Evolutionary conservation across 495 filamentous ascomycete genomes (phyloP).

Genomic region (Letharia lupina): DNA sequence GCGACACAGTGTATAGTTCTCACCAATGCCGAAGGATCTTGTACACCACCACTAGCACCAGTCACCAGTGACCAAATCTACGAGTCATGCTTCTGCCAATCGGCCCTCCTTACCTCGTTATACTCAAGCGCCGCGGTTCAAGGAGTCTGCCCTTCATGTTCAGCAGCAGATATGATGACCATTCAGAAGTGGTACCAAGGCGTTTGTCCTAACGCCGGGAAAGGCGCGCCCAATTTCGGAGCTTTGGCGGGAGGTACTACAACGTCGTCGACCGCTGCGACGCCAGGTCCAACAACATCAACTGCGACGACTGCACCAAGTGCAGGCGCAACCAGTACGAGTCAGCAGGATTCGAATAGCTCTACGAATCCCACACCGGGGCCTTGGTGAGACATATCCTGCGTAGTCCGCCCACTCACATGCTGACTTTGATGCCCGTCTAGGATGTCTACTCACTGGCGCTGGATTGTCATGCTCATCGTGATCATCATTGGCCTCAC

Average conservation of each 20-base stretch:
- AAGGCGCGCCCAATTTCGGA: conserved; percentile 25
- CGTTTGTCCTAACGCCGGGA: conserved; percentile 29
- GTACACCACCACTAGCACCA: conserved; percentile 28
- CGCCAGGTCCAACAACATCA: conserved; percentile 20
- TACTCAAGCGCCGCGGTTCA: conserved; percentile 29
- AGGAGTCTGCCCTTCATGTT: conserved; percentile 20
- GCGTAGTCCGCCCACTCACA: background rate
- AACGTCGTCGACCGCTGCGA: conserved; percentile 19
- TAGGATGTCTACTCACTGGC: conserved; percentile 45
- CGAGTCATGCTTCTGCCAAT: conserved; percentile 50
- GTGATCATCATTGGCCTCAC: conserved; percentile 42
- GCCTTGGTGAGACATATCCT: conserved; percentile 18
- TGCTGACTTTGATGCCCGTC: background rate
- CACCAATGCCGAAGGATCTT: conserved; percentile 37
- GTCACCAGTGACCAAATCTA: conserved; percentile 31
- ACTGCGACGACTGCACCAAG: conserved; percentile 25
- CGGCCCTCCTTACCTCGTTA: conserved; percentile 34
- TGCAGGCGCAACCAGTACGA: conserved; percentile 18
- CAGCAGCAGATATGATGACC: conserved; percentile 18
- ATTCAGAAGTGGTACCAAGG: conserved; percentile 45
- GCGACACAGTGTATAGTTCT: conserved; percentile 41
- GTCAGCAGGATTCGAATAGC: conserved; percentile 6
- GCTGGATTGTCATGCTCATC: conserved; percentile 49
- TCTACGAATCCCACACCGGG: conserved; percentile 11
- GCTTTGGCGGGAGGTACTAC: conserved; percentile 18